phyloP scores from a whole-genome alignment of 805 yeast genomes.

The Candida palmyrensis region DNA sequence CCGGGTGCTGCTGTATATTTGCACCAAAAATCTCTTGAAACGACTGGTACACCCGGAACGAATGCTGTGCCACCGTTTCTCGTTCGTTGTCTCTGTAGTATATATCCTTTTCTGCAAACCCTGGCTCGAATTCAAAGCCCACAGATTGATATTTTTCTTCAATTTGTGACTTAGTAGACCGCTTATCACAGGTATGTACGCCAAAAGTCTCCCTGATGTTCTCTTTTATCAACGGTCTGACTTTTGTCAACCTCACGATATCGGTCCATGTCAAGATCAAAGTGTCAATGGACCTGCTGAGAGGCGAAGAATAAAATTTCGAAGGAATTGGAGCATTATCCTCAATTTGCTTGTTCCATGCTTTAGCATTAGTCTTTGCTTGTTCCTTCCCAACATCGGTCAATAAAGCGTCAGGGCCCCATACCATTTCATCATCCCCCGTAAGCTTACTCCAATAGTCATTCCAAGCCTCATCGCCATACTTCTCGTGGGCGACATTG shows the following conservation, averaged over 20 bases:
- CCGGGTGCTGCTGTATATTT: slow-evolving; percentile 18
- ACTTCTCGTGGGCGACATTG: slow-evolving; percentile 48
- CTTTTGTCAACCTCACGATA: slow-evolving; percentile 28
- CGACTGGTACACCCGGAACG: slow-evolving; percentile 41
- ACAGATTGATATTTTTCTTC: slow-evolving; percentile 29
- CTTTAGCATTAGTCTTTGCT: slow-evolving; percentile 43
- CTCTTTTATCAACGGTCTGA: slow-evolving; percentile 38
- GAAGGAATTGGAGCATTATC: slow-evolving; percentile 55
- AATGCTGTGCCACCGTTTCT: slow-evolving; percentile 47
- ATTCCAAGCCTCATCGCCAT: slow-evolving; percentile 57
- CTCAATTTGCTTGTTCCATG: slow-evolving; percentile 35
- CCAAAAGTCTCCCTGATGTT: slow-evolving; percentile 60
- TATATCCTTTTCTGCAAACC: slow-evolving; percentile 45
- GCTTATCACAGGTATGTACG: slow-evolving; percentile 53
- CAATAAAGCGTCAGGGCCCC: slow-evolving; percentile 59
- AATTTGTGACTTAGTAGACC: slow-evolving; percentile 39
- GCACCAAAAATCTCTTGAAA: slow-evolving; percentile 29
- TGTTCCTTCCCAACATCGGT: slow-evolving; percentile 53
- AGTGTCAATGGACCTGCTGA: slow-evolving; percentile 60
- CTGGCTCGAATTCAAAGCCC: slow-evolving; percentile 38
- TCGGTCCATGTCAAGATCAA: slow-evolving; percentile 47
- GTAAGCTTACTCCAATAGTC: slow-evolving; percentile 44
- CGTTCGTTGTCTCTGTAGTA: slow-evolving; percentile 35
- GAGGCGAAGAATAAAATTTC: slow-evolving; percentile 54
- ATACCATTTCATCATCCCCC: slow-evolving; percentile 51